Evolutionary conservation across 2,329 filamentous ascomycete genomes (phyloP), one percentile per base, ranked within the genome.

Genomic region (Penicillium sp.): DNA sequence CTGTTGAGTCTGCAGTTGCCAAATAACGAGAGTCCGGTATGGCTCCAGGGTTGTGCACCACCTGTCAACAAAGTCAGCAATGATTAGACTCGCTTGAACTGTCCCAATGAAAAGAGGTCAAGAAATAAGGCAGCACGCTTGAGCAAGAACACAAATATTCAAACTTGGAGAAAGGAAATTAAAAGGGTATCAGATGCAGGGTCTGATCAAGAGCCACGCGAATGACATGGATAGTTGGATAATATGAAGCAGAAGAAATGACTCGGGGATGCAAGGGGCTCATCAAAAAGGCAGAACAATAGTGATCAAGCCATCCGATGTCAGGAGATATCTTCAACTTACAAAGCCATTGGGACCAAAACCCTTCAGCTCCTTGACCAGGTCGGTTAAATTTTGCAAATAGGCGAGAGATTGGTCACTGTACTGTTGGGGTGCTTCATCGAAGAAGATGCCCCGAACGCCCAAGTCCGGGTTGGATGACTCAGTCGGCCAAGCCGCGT

Each of bases 401-500:
- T 76, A 79, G 50, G 62, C 63, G 55, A 72, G 63, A 22, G 69
- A 62, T 36, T 63, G 58, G 52, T 59, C 60, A 60, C 71, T 67
- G 64, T 75, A 79, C 60, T 71, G 55, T 50, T 76, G 70, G 4
- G 79, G 79, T 43, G 76, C 78, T 68, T 83, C 79, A 60, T 82
- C 80, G 58, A 82, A 78, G 67, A 82, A 82, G 63, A 82, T 80
- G 52, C 79, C 80, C 54, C 74, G 73, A 64, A 83, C 70, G 22
- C 75, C 70, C 52, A 82, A 67, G 41, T 72, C 72, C 13, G 71
- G 64, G 60, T 75, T 72, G 18, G 70, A 69, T 51, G 69, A 71
- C 54, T 69, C 72, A 16, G 62, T 64, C 11, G 75, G 69, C 80
- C 81, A 83, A 39, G 72, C 75, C 16, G 75, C 76, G 58, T 82